Evolutionary conservation across 139 green algal species (phyloP).

Genomic region (Coelastrella sp.): DNA sequence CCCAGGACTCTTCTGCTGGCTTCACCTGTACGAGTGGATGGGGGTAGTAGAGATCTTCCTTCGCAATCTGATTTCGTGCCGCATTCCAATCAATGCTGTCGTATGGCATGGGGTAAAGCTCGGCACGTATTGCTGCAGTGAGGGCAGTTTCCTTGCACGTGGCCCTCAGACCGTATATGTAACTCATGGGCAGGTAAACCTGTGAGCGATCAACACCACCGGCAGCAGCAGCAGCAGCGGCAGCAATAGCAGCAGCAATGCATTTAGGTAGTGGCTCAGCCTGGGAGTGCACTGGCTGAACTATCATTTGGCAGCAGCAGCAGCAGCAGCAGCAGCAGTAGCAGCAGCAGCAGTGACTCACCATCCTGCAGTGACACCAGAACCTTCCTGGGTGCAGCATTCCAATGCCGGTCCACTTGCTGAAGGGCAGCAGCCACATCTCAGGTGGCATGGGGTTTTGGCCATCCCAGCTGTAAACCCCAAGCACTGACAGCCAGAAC

Average conservation of each 20-base stretch:
- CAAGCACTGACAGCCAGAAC: conserved; percentile 98
- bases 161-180: conserved; percentile 91
- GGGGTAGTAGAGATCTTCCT: conserved; percentile 99
- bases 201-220: conserved; percentile 37
- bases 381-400: conserved; percentile 91
- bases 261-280: no score
- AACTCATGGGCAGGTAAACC: conserved; percentile 99
- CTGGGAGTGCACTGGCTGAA: not conserved
- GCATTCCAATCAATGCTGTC: conserved; percentile 94
- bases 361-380: conserved; percentile 97
- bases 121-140: conserved; percentile 65
- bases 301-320: not conserved
- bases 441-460: conserved; percentile 95
- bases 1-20: no score
- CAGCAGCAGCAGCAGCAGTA: not conserved
- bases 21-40: conserved; percentile 89
- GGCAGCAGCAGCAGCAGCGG: no score
- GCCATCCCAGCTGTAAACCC: conserved; percentile 86
- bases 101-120: conserved; percentile 93
- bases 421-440: conserved; percentile 98
- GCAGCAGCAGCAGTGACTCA: conserved; percentile 14
- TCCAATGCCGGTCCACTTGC: conserved; percentile 81
- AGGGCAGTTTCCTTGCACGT: conserved; percentile 71
- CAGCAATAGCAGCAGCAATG: no score
- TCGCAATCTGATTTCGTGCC: conserved; percentile 84